phyloP scores from a whole-genome alignment of 2,329 filamentous ascomycete genomes.

The Cyanodermella asteris region DNA sequence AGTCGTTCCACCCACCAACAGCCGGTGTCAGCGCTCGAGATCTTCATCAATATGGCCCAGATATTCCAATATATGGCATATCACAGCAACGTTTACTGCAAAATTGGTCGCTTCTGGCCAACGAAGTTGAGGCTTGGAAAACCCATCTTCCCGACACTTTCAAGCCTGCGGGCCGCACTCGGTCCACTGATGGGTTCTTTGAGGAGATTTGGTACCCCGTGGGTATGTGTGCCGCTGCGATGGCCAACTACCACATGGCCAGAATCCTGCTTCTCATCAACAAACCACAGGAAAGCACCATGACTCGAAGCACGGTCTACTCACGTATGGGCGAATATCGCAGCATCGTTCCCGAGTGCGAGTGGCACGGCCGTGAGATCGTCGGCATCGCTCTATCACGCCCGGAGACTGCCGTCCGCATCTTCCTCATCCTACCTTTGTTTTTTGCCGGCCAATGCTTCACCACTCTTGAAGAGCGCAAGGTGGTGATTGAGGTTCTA shows the following conservation, averaged over 20 bases:
- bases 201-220: constrained; percentile 40
- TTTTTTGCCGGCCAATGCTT: constrained; percentile 42
- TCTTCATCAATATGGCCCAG: background rate
- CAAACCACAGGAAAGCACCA: constrained; percentile 32
- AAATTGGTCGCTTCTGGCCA: constrained; percentile 32
- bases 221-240: constrained; percentile 41
- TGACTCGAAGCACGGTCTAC: constrained; percentile 28
- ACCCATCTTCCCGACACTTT: constrained; percentile 37
- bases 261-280: constrained; percentile 40
- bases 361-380: constrained; percentile 38
- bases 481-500: constrained; percentile 32
- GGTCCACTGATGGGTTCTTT: constrained; percentile 15
- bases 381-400: constrained; percentile 36
- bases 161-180: constrained; percentile 25
- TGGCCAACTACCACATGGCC: constrained; percentile 44
- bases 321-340: constrained; percentile 34
- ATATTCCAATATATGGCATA: constrained; percentile 12
- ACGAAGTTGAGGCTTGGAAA: constrained; percentile 37
- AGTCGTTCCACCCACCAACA: constrained; percentile 20
- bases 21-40: no score
- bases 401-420: constrained; percentile 32
- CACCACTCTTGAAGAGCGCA: constrained; percentile 29
- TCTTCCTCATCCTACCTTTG: constrained; percentile 35
- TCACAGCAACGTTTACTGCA: constrained; percentile 27
- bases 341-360: constrained; percentile 31